phyloP scores from a whole-genome alignment of 352 stramenopile species.

The Phytophthora kernoviae region DNA sequence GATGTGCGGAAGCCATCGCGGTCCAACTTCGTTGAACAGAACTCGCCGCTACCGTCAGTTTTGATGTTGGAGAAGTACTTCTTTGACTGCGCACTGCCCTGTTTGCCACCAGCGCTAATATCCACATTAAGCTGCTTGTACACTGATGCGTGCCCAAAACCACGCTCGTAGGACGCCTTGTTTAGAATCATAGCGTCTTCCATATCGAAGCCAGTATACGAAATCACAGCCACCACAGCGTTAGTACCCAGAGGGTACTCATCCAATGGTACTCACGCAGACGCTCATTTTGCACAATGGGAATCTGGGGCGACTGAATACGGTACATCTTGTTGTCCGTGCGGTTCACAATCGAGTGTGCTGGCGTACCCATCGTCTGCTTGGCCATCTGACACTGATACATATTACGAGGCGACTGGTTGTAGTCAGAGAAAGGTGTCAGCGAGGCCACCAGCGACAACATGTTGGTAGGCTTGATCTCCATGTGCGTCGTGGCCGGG shows the following conservation, averaged over 20 bases:
- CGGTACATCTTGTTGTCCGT: slow-evolving; percentile 99
- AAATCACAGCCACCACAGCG: slow-evolving; percentile 99
- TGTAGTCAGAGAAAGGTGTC: slow-evolving; percentile 99
- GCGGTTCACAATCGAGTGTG: slow-evolving; percentile 96
- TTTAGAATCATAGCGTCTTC: slow-evolving; percentile 99
- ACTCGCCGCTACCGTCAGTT: slow-evolving; percentile 64
- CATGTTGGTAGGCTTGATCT: slow-evolving; percentile 99
- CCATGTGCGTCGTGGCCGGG: slow-evolving; percentile 97
- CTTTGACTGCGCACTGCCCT: slow-evolving; percentile 75
- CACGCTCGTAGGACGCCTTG: slow-evolving; percentile 98
- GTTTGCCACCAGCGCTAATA: slow-evolving; percentile 65
- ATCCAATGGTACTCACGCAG: slow-evolving; percentile 98
- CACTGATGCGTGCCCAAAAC: slow-evolving; percentile 97
- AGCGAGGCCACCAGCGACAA: slow-evolving; percentile 98
- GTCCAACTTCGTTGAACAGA: slow-evolving; percentile 89
- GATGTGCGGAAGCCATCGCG: slow-evolving; percentile 96
- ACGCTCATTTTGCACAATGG: slow-evolving; percentile 97
- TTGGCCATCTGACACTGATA: slow-evolving; percentile 99
- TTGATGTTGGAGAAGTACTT: slow-evolving; percentile 95
- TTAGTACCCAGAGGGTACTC: slow-evolving; percentile 99
- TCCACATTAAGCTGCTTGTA: slow-evolving; percentile 99
- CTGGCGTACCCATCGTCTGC: slow-evolving; percentile 99
- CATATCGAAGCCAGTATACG: slow-evolving; percentile 98
- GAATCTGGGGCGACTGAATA: slow-evolving; percentile 98
- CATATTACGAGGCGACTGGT: slow-evolving; percentile 99